These are phyloP conservation scores for Neurospora sp. DNA, from an alignment of 2,329 filamentous ascomycete genomes.

Conservation along the genomic window DNA sequence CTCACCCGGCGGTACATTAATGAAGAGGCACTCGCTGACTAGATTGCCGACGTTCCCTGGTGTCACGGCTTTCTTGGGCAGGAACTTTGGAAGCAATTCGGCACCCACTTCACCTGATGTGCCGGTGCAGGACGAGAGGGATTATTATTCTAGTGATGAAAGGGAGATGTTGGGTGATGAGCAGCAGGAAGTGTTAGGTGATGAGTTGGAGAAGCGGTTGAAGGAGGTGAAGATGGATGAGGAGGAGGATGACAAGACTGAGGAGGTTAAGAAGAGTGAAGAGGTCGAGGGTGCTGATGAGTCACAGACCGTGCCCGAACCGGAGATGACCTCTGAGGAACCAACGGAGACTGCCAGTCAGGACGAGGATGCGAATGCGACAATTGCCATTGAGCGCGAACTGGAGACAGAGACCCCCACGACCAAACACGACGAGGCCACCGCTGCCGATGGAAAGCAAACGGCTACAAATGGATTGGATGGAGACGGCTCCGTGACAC, in stretches of 20 bases:
- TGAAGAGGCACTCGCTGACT: neutral
- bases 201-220: neutral
- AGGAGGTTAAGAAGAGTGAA: neutral
- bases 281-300: neutral
- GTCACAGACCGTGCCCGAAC: neutral
- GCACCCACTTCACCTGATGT: neutral
- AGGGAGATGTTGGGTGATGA: neutral
- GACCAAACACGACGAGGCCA: neutral
- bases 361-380: neutral
- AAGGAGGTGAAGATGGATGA: neutral
- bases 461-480: neutral
- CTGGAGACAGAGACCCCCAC: neutral
- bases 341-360: neutral
- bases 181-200: neutral
- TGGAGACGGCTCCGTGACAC: neutral
- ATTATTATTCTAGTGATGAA: neutral
- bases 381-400: neutral
- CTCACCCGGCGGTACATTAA: neutral
- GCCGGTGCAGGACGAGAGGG: neutral
- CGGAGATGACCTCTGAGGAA: neutral
- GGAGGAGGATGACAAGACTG: neutral
- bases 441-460: neutral
- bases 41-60: neutral
- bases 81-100: neutral
- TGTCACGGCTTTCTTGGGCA: neutral